A percentile compares a stretch with the other conserved stretches of the same genome.
phyloP scores from a whole-genome alignment of 805 yeast species.

The Dipodascus geniculatus region DNA sequence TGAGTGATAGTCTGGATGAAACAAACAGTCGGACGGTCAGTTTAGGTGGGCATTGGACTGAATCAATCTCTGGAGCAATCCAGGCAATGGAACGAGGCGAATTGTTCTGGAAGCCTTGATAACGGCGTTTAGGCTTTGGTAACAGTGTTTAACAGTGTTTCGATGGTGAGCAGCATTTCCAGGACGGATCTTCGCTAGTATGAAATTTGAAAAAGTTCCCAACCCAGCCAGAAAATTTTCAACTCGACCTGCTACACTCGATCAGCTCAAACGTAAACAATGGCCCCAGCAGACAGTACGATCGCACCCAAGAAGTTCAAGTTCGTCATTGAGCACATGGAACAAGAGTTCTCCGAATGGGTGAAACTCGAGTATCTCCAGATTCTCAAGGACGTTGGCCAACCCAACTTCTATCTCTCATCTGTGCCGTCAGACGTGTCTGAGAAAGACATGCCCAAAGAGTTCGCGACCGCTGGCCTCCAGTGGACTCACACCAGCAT shows the following conservation, averaged over 20 bases:
- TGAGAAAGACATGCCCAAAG: constrained; percentile 40
- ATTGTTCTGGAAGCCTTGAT: too few species aligned
- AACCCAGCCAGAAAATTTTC: not conserved
- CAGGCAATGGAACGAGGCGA: too few species aligned
- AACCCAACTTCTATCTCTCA: constrained; percentile 58
- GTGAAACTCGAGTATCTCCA: constrained; percentile 77
- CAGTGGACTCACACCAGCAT: constrained; percentile 76
- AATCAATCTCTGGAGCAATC: too few species aligned
- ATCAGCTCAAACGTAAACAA: not conserved
- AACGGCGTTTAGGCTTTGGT: too few species aligned
- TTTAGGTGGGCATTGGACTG: too few species aligned
- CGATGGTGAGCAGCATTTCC: too few species aligned
- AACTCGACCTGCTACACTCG: not conserved
- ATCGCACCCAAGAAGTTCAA: constrained; percentile 25
- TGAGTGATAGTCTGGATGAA: too few species aligned
- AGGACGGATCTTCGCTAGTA: too few species aligned
- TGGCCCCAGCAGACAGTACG: not conserved
- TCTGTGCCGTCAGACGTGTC: constrained; percentile 66
- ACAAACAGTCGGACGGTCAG: too few species aligned
- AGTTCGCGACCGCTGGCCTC: constrained; percentile 20
- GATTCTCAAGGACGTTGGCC: constrained; percentile 74
- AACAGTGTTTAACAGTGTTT: too few species aligned
- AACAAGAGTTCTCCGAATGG: constrained; percentile 94
- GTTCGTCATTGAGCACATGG: constrained; percentile 96
- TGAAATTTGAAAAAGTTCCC: too few species aligned